Evolutionary conservation across 2,329 filamentous ascomycete genomes (phyloP).

Genomic region (Atkinsonella hypoxylon): DNA sequence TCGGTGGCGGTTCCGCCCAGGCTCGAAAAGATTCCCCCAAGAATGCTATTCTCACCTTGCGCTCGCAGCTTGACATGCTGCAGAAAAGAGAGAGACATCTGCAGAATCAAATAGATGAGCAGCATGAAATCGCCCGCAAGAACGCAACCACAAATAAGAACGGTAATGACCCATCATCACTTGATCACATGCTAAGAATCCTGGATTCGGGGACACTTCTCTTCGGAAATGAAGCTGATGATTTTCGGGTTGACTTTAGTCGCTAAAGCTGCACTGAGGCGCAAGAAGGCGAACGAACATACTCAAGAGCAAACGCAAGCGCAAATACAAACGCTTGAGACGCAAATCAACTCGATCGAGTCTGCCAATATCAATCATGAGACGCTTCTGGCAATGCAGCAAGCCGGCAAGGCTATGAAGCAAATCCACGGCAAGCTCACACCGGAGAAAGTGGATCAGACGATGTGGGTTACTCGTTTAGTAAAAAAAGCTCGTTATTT

Average conservation of each 20-base stretch:
- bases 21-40: slow-evolving; percentile 91
- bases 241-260: slow-evolving; percentile 35
- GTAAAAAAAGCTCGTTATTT: not conserved
- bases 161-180: slow-evolving; percentile 43
- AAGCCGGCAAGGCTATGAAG: slow-evolving; percentile 82
- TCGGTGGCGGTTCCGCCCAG: slow-evolving; percentile 70
- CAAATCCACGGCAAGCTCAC: slow-evolving; percentile 83
- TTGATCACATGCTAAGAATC: not conserved
- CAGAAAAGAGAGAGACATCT: slow-evolving; percentile 92
- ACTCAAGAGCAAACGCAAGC: slow-evolving; percentile 80
- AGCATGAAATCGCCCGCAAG: slow-evolving; percentile 80
- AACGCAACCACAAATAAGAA: slow-evolving; percentile 79
- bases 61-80: slow-evolving; percentile 90
- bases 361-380: slow-evolving; percentile 98
- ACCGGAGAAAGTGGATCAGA: slow-evolving; percentile 87
- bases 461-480: slow-evolving; percentile 55
- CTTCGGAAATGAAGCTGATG: slow-evolving; percentile 12
- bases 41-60: slow-evolving; percentile 83
- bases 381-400: slow-evolving; percentile 88
- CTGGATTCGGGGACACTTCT: slow-evolving; percentile 8
- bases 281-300: slow-evolving; percentile 91
- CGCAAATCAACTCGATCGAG: slow-evolving; percentile 94
- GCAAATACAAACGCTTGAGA: slow-evolving; percentile 85
- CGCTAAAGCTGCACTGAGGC: slow-evolving; percentile 77
- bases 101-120: slow-evolving; percentile 84